A percentile compares a stretch with the other conserved stretches of the same genome.
Evolutionary conservation across 495 filamentous ascomycete species (phyloP).

Genomic region (Elaphomyces granulatus): DNA sequence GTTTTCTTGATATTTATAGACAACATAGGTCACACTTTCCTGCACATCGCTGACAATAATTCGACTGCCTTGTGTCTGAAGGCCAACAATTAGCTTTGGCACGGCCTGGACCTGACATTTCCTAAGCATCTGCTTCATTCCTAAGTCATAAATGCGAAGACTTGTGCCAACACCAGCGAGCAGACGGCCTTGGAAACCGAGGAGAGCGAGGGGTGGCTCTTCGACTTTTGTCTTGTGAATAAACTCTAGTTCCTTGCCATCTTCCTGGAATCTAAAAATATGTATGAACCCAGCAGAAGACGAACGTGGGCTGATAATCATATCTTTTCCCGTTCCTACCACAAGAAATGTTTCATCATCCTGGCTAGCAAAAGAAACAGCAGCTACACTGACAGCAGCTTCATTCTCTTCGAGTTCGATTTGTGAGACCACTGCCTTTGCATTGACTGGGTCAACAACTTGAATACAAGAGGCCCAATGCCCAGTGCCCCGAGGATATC

Average conservation of each 20-base stretch:
- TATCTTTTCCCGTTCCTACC: conserved; percentile 86
- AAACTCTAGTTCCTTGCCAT: conserved; percentile 77
- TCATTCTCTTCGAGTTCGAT: conserved; percentile 84
- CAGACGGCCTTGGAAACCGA: conserved; percentile 83
- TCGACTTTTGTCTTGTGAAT: conserved; percentile 92
- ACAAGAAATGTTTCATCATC: conserved; percentile 82
- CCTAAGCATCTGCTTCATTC: conserved; percentile 76
- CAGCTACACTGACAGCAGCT: conserved; percentile 72
- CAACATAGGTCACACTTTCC: conserved; percentile 78
- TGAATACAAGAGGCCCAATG: conserved; percentile 95
- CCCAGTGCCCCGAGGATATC: conserved; percentile 65
- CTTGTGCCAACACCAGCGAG: conserved; percentile 70
- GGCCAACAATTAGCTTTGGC: conserved; percentile 66
- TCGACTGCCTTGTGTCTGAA: conserved; percentile 83
- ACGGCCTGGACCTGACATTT: conserved; percentile 75
- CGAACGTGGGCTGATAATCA: conserved; percentile 59
- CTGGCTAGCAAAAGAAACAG: conserved; percentile 72
- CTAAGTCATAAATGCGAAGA: conserved; percentile 79
- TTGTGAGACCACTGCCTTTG: conserved; percentile 55
- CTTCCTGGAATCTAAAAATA: conserved; percentile 79
- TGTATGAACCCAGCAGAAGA: conserved; percentile 74
- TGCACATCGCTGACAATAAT: conserved; percentile 86
- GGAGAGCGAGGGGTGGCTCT: conserved; percentile 73
- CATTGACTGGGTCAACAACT: conserved; percentile 65
- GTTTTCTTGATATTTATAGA: conserved; percentile 88